phyloP scores from a whole-genome alignment of 371 early-diverging fungal species.

The Nematocida sp. region DNA sequence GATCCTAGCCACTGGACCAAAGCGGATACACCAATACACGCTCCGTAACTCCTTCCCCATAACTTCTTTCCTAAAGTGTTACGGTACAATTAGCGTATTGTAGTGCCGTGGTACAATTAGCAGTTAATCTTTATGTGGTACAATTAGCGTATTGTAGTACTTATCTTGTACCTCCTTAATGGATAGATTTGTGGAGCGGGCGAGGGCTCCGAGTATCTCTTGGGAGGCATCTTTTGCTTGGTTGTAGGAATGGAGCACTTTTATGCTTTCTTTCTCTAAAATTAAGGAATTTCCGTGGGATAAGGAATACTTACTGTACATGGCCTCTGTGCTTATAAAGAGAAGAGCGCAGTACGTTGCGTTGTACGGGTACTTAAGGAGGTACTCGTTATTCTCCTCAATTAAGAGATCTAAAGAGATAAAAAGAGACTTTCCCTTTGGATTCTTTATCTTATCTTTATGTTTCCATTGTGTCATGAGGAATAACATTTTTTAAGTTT shows the following conservation, averaged over 20 bases:
- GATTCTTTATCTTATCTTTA: not conserved
- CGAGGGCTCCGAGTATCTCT: slow-evolving; percentile 60
- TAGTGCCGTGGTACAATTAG: too few relatives aligned
- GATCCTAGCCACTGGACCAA: slow-evolving; percentile 67
- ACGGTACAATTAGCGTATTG: too few relatives aligned
- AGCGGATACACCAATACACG: slow-evolving; percentile 53
- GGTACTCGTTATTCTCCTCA: not conserved
- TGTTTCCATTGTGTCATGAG: slow-evolving; percentile 4
- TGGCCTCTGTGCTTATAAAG: not conserved
- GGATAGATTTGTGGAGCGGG: slow-evolving; percentile 54
- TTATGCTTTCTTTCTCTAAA: slow-evolving; percentile 52
- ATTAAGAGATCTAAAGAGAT: not conserved
- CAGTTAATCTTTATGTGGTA: too few relatives aligned
- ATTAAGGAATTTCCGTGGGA: slow-evolving; percentile 28
- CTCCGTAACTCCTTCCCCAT: not conserved
- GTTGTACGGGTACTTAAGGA: slow-evolving; percentile 10
- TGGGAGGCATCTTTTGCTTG: slow-evolving; percentile 64
- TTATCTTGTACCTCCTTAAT: slow-evolving; percentile 57
- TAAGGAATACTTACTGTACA: not conserved
- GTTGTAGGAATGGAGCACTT: slow-evolving; percentile 62
- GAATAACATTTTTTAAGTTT: not conserved
- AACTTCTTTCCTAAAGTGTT: too few relatives aligned
- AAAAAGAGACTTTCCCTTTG: not conserved
- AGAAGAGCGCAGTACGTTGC: slow-evolving; percentile 12
- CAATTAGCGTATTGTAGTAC: too few relatives aligned